Base-by-base conservation (phyloP, 768 basidiomycete species). In the Hygrophoropsis aurantiaca region DNA sequence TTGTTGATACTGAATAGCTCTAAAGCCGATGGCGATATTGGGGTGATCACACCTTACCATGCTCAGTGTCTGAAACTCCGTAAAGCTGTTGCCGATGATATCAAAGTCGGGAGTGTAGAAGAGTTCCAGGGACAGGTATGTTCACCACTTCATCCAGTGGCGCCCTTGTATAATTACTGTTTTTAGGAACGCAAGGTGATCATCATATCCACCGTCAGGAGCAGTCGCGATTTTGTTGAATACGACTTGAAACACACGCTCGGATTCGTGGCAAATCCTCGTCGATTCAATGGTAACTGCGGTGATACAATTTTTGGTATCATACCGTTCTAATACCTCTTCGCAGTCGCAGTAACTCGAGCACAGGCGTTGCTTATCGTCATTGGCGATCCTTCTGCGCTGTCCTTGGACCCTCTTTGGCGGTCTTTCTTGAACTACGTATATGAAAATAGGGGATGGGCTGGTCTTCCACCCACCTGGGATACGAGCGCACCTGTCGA, bases 41-140 rank as follows among this genome's bases (percentile, higher is more conserved):
- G 82, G 1, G 62, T 85, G 32, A 83, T 84, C 25, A 57, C 81
- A 0, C 84, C 84, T 1, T 85, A 85, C 55, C 75, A 81, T 52
- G 81, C 81, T 0, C 84, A 85, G 56, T 72, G 73, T 38, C 58
- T 63, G 9, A 81, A 77, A 55, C 66, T 85, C 18, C 70, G 78
- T 11, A 58, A 47, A 5, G 44, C 60, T 68, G 20, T 40, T 7
- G 55, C 55, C 26, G 1, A 70, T 21, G 66, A 58, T 5, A 67
- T 84, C 43, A 84, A 84, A 53, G 77, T 85, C 11, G 84, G 82
- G 16, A 81, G 78, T 20, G 81, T 82, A 1, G 84, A 85, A 53
- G 81, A 82, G 47, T 83, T 82, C 62, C 83, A 84, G 59, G 84
- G 82, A 7, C 79, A 82, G 64, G 80, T 77, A 41, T 23, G 52